Base-by-base conservation (phyloP, 108 stramenopile genomes). In the Nannochloropsis granulata region DNA sequence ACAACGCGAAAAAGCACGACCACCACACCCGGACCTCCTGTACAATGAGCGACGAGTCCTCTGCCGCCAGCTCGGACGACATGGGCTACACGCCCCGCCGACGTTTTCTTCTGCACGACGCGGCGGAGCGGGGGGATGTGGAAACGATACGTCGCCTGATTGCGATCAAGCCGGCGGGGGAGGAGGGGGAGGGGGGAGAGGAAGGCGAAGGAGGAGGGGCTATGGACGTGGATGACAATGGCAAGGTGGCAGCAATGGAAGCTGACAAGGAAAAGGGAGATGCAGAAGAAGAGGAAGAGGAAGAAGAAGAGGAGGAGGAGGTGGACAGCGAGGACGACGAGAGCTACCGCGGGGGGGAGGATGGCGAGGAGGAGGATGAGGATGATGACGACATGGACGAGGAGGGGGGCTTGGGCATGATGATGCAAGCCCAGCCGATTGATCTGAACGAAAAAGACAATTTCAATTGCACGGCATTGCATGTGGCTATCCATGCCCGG, bases 401-500 rank as follows among this genome's bases (percentile, higher is more conserved):
- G 44, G 88, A 83, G 16, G 82, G 85, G 25, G 81, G 79, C 43
- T 82, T 82, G 13, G 16, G 26, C 79, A 81, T 45, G 82, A 81
- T 44, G 43, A 45, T 45, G 24, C 14, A 23, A 12, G 44, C n/a
- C 13, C 81, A 78, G 24, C 44, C 42, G 24, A 78, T 84, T 14
- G 88, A 88, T 82, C 12, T 85, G 34, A 82, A 88, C 82, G 85
- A 88, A 79, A 23, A 78, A 43, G 88, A 88, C 78, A 24, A 24
- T 23, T 84, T 85, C 25, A 83, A 83, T 24, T 43, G 78, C 44
- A 85, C 88, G 25, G 78, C 88, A 24, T 84, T 88, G 45, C 88
- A 88, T 78, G 88, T 88, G 82, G 88, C 88, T 23, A 42, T 88
- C 43, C 78, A 82, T 56, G 42, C 44, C 34, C 84, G 84, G 88